Conservation (phyloP, 192 early-diverging fungal species). For the Paraglomus brasilianum region DNA sequence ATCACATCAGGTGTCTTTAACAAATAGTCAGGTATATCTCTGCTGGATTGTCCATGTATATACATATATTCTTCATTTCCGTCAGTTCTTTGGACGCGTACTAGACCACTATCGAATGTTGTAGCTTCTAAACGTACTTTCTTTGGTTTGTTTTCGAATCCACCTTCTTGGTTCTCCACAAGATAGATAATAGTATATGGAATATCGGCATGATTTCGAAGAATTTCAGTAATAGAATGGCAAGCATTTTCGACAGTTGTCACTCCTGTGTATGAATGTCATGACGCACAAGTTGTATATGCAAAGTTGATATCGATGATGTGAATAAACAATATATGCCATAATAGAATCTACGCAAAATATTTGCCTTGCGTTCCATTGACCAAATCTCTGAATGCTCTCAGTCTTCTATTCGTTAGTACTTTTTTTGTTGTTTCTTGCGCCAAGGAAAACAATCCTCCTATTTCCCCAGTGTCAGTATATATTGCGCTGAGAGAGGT, state of each 20-base stretch:
- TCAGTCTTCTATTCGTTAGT: constrained; percentile 35
- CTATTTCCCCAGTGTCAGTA: constrained; percentile 30
- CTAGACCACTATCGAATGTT: constrained; percentile 22
- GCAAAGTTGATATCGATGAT: too few relatives aligned
- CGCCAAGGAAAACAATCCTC: constrained; percentile 35
- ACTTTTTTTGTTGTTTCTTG: constrained; percentile 40
- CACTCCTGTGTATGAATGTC: neutral
- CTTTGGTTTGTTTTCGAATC: neutral
- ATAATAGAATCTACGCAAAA: too few relatives aligned
- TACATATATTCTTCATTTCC: constrained; percentile 7
- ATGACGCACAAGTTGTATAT: too few relatives aligned
- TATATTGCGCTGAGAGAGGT: constrained; percentile 40
- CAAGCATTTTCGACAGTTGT: constrained; percentile 4
- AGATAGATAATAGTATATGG: constrained; percentile 22
- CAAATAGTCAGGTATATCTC: constrained; percentile 15
- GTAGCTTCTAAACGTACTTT: constrained; percentile 9
- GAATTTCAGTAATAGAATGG: neutral
- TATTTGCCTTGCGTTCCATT: constrained; percentile 30
- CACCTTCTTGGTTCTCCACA: neutral
- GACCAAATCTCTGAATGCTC: constrained; percentile 36
- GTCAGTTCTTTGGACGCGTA: neutral
- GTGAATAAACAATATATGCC: too few relatives aligned
- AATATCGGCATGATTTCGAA: constrained; percentile 10
- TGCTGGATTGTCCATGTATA: constrained; percentile 4
- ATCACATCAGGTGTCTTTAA: neutral